Base-by-base conservation (phyloP, 1,284 basidiomycete genomes). In the Ustilago bromivora region DNA sequence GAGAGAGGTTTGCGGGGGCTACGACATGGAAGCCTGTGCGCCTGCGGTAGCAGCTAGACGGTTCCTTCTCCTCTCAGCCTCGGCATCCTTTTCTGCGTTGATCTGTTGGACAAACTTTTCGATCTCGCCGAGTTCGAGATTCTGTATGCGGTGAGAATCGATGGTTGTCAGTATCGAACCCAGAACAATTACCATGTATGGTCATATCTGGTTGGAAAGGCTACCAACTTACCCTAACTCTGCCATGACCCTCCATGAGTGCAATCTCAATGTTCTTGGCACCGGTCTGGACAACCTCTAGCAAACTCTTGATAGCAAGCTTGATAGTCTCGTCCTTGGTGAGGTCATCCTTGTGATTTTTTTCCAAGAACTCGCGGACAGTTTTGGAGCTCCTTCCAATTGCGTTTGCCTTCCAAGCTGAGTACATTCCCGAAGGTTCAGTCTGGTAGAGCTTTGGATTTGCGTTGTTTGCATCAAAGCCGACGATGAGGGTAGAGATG, bases 361-460 rank as follows among this genome's bases (percentile, higher is more conserved):
- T 99, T 88, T 99, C 97, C 67, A 99, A 87, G 88, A 99, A 99
- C 86, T 99, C 97, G 63, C 96, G 92, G 12, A 99, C 97, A 5
- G 97, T 99, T 89, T 99, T 99, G 15, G 94, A 95, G 13, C 95
- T 97, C 60, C 97, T 92, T 31, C 97, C 97, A 82, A 99, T 98
- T 7, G 97, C 94, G 85, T 95, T 97, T 19, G 97, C 97, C 91
- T 99, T 99, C 97, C 97, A 99, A 31, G 95, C 95, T 73, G 94
- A 96, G 87, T 96, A 85, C 82, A 98, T 99, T 32, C 97, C 97
- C 83, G 93, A 94, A 0, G 97, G 97, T 87, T 99, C 97, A 17
- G 97, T 99, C 87, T 95, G 93, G 88, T 98, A 99, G 52, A 99
- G 89, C 66, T 93, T 91, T 49, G 97, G 97, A 73, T 89, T 90